Evolutionary conservation across 495 filamentous ascomycete genomes (phyloP), one percentile per base, ranked within the genome.

Genomic region (Penicillium macrosclerotiorum): DNA sequence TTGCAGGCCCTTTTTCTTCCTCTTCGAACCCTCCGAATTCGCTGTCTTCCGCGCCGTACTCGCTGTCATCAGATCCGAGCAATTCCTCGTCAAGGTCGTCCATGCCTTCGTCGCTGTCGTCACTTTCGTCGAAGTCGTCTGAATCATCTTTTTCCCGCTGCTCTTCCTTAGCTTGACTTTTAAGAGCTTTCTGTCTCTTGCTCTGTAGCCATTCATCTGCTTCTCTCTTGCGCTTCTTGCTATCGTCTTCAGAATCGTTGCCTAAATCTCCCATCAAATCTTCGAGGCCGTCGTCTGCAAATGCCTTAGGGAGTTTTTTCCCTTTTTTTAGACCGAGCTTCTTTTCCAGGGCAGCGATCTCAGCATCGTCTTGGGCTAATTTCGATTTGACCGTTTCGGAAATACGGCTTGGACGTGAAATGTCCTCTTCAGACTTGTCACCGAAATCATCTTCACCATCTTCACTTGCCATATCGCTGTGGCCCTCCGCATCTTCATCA

Each of bases 301-400:
- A 90, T 0, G 81, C 75, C 55, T 89, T 86, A 0, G 88, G 82
- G 11, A 86, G 65, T 32, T 77, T 83, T 48, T 86, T 92, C 40
- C 85, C 86, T 14, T 80, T 80, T 63, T 86, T 96, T 9, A 96
- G 69, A 1, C 91, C 91, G 27, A 98, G 74, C 57, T 88, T 94
- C 69, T 83, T 89, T 68, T 98, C 94, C 45, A 96, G 64, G 7
- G 82, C 87, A 12, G 86, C 83, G 57, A 98, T 96, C 49, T 96
- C 88, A 3, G 80, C 83, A 54, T 96, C 89, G 44, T 97, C 93
- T 45, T 74, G 49, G 4, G 63, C 69, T 0, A 97, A 67, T 49
- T 79, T 84, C 5, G 82, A 76, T 60, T 79, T 82, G 1, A 86
- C 72, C 0, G 69, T 71, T 42, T 74, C 80, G 5, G 88, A 78